Percentiles rank a stretch among this genome's conserved stretches.
phyloP scores from a whole-genome alignment of 805 yeast genomes.

The Clavispora carvajalis region DNA sequence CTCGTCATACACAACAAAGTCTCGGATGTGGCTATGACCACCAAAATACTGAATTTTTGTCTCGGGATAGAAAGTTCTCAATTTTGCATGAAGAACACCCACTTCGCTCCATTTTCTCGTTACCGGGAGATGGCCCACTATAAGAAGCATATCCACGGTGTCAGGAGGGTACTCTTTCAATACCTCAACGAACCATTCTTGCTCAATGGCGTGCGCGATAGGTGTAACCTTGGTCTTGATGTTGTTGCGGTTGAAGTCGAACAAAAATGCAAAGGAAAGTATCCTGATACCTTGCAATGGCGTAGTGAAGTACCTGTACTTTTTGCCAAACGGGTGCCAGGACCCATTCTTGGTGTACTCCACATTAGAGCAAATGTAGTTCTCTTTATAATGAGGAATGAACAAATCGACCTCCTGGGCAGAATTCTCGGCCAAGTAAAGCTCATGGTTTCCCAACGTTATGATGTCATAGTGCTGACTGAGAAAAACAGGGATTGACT shows the following conservation, averaged over 20 bases:
- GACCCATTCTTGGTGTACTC: slow-evolving; percentile 42
- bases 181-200: slow-evolving; percentile 60
- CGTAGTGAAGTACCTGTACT: slow-evolving; percentile 62
- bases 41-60: slow-evolving; percentile 81
- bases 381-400: slow-evolving; percentile 54
- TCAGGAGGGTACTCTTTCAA: slow-evolving; percentile 25
- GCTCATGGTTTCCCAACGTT: slow-evolving; percentile 88
- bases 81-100: slow-evolving; percentile 37
- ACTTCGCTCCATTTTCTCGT: slow-evolving; percentile 51
- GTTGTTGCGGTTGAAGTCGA: slow-evolving; percentile 65
- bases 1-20: slow-evolving; percentile 64
- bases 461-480: slow-evolving; percentile 67
- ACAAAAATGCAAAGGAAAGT: slow-evolving; percentile 72
- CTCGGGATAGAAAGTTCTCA: slow-evolving; percentile 58
- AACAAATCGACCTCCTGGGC: slow-evolving; percentile 58
- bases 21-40: slow-evolving; percentile 91
- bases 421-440: slow-evolving; percentile 64
- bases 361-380: slow-evolving; percentile 70
- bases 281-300: slow-evolving; percentile 45
- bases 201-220: slow-evolving; percentile 45
- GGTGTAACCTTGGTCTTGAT: slow-evolving; percentile 59
- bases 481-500: slow-evolving; percentile 59
- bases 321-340: slow-evolving; percentile 63
- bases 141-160: slow-evolving; percentile 58
- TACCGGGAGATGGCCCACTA: slow-evolving; percentile 76